phyloP scores from a whole-genome alignment of 2,329 filamentous ascomycete genomes.

The Rhinocladiella mackenziei region DNA sequence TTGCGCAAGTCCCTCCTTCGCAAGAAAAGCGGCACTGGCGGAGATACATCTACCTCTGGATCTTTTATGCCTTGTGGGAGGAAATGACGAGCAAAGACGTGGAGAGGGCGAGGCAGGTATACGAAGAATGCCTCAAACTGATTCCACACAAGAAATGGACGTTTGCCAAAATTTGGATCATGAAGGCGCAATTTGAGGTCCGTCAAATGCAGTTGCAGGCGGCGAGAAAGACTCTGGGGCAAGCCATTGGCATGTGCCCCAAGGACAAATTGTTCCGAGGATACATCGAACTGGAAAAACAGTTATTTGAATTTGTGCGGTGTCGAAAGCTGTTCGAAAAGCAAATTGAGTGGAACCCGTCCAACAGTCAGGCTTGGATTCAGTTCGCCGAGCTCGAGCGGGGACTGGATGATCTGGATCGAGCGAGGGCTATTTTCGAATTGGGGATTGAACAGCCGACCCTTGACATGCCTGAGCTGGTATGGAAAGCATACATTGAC shows the following conservation, averaged over 20 bases:
- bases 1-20: slow-evolving; percentile 89
- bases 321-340: slow-evolving; percentile 92
- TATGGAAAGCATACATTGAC: slow-evolving; percentile 98
- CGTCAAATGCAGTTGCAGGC: slow-evolving; percentile 75
- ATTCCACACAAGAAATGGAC: slow-evolving; percentile 97
- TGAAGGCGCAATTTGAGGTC: slow-evolving; percentile 90
- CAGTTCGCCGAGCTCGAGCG: slow-evolving; percentile 91
- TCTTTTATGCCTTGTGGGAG: slow-evolving; percentile 95
- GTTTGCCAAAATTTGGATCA: slow-evolving; percentile 92
- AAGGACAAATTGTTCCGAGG: slow-evolving; percentile 94
- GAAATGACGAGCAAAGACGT: slow-evolving; percentile 78
- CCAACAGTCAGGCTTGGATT: slow-evolving; percentile 93
- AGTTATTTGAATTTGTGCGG: slow-evolving; percentile 87
- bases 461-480: slow-evolving; percentile 92
- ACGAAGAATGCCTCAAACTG: slow-evolving; percentile 78
- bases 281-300: slow-evolving; percentile 88
- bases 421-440: slow-evolving; percentile 86
- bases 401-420: slow-evolving; percentile 82
- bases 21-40: slow-evolving; percentile 97
- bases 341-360: slow-evolving; percentile 84
- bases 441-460: slow-evolving; percentile 76
- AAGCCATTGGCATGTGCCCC: slow-evolving; percentile 87
- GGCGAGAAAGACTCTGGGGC: slow-evolving; percentile 83
- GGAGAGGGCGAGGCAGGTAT: slow-evolving; percentile 80
- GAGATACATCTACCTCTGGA: slow-evolving; percentile 94